Percentiles rank a stretch among this genome's conserved stretches.
phyloP scores from a whole-genome alignment of 176 grass and related monocot genomes.

The Avena insularis region DNA sequence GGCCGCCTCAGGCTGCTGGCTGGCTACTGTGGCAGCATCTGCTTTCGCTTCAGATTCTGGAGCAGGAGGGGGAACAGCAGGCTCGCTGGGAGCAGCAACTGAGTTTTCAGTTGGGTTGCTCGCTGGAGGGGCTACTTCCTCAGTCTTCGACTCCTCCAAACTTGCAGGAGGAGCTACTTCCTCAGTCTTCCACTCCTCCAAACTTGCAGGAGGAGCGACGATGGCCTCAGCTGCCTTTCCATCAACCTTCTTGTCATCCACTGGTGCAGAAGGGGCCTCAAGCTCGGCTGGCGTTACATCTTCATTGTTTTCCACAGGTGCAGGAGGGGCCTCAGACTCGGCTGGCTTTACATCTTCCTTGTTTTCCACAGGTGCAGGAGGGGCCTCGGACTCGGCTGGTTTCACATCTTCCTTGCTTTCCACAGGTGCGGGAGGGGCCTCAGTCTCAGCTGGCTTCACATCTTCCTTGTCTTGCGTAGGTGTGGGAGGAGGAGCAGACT shows the following conservation, averaged over 20 bases:
- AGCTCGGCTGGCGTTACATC: conserved; percentile 19
- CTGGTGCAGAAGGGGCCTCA: background rate
- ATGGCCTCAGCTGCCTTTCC: conserved; percentile 14
- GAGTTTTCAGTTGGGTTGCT: conserved; percentile 48
- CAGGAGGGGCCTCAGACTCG: background rate
- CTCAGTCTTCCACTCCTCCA: background rate
- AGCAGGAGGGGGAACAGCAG: background rate
- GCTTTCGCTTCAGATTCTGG: conserved; percentile 42
- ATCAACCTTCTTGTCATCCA: background rate
- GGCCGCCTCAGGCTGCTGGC: background rate
- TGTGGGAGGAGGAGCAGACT: background rate
- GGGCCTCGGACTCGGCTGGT: conserved; percentile 7
- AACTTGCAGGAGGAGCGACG: background rate
- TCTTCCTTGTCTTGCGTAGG: conserved; percentile 31
- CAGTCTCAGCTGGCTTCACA: conserved; percentile 19
- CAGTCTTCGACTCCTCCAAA: background rate
- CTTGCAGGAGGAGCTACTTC: conserved; percentile 30
- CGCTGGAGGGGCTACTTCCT: conserved; percentile 22
- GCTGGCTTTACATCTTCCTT: conserved; percentile 30
- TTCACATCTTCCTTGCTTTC: conserved; percentile 14
- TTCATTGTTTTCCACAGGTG: background rate
- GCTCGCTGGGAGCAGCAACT: conserved; percentile 17
- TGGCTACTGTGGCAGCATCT: conserved; percentile 34
- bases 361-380: background rate
- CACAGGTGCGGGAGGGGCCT: background rate